Evolutionary conservation across 768 basidiomycete species (phyloP).

Genomic region (Pulveroboletus frians): DNA sequence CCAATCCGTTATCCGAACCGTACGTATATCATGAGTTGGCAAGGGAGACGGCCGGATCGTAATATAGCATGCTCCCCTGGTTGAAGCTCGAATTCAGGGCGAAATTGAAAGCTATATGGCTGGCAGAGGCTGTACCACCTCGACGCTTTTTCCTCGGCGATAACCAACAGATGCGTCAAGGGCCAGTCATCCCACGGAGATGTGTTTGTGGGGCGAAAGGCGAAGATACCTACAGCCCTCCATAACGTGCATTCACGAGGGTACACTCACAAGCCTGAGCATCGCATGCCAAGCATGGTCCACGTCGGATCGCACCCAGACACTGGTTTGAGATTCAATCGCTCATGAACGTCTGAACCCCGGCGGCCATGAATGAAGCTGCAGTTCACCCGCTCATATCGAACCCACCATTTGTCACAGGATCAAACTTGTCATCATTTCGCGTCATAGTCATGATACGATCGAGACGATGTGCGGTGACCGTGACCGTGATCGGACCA

Average conservation of each 20-base stretch:
- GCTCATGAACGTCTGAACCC: not conserved
- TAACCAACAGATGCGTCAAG: not conserved
- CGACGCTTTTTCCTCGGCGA: not conserved
- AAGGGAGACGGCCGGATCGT: not conserved
- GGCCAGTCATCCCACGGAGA: not conserved
- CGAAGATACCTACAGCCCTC: no score
- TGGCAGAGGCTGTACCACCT: not conserved
- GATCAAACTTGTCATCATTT: not conserved
- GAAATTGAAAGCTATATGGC: not conserved
- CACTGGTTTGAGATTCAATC: not conserved
- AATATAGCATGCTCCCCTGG: not conserved
- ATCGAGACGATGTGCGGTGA: not conserved
- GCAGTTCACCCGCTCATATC: slow-evolving; percentile 2
- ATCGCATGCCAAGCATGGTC: not conserved
- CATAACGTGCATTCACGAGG: no score
- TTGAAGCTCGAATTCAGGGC: not conserved
- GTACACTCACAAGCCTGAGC: not conserved
- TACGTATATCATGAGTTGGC: not conserved
- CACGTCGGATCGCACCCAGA: not conserved
- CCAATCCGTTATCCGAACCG: not conserved
- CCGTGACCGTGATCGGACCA: not conserved
- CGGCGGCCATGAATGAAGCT: not conserved
- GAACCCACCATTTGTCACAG: not conserved
- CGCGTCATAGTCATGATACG: not conserved
- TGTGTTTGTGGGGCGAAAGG: no score